Evolutionary conservation across 768 basidiomycete genomes (phyloP).

Genomic region (Galerina marginata): DNA sequence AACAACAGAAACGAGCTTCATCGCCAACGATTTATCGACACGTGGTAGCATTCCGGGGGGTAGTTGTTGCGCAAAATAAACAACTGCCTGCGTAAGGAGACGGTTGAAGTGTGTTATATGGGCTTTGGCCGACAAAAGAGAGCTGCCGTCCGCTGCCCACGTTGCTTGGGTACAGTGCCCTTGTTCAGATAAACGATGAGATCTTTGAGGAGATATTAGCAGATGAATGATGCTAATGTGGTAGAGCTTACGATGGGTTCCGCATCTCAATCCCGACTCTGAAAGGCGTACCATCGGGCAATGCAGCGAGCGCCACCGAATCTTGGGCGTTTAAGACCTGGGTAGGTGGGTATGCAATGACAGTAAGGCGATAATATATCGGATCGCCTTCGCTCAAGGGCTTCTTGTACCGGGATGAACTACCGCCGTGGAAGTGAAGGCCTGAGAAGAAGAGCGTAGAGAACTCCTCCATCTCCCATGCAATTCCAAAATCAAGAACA

Average conservation of each 20-base stretch:
- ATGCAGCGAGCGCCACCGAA: no score
- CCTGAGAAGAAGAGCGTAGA: slow-evolving; percentile 18
- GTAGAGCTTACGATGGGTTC: no score
- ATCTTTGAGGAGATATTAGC: no score
- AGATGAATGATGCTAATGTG: no score
- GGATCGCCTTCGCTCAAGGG: no score
- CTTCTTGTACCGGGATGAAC: no score
- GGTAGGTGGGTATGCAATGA: no score
- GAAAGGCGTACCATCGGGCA: no score
- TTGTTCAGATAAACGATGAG: no score
- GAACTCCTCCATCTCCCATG: slow-evolving; percentile 10
- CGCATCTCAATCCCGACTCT: no score
- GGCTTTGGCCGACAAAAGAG: neutral
- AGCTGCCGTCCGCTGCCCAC: neutral
- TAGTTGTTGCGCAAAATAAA: neutral
- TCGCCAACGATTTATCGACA: neutral
- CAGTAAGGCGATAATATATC: no score
- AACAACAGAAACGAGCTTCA: neutral
- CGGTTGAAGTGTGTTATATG: neutral
- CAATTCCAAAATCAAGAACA: slow-evolving; percentile 15
- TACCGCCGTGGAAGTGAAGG: neutral
- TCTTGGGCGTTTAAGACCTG: no score
- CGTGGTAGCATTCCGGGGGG: neutral
- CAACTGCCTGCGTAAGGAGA: neutral
- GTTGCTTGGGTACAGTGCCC: neutral